Percentiles rank a stretch among this genome's conserved stretches.
Evolutionary conservation across 2,329 filamentous ascomycete species (phyloP).

Genomic region (Trichoderma lentiforme): DNA sequence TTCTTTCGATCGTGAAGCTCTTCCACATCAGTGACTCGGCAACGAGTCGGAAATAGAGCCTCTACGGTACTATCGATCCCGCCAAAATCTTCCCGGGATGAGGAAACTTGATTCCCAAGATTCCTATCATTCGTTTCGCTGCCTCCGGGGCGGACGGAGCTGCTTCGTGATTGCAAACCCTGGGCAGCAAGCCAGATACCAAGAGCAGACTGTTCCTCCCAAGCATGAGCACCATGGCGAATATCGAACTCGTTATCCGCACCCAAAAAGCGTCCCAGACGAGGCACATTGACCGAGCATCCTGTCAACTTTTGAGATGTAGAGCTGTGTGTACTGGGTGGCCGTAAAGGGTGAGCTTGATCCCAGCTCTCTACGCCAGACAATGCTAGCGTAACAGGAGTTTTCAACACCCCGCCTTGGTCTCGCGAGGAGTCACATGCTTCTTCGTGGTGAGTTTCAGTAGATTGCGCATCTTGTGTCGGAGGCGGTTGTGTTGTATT

Average conservation of each 20-base stretch:
- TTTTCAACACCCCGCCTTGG: not conserved
- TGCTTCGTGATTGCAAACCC: slow-evolving; percentile 29
- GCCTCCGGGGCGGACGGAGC: slow-evolving; percentile 22
- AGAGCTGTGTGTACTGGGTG: not conserved
- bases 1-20: not conserved
- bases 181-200: slow-evolving; percentile 39
- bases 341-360: not conserved
- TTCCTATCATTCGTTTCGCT: not conserved
- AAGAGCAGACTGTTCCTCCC: slow-evolving; percentile 35
- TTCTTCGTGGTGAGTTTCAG: not conserved
- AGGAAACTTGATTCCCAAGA: not conserved
- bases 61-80: slow-evolving; percentile 21
- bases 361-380: not conserved
- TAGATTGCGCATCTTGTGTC: not conserved
- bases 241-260: slow-evolving; percentile 30
- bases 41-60: not conserved
- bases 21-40: not conserved
- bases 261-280: slow-evolving; percentile 21
- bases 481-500: not conserved
- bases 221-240: slow-evolving; percentile 29
- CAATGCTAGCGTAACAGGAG: not conserved
- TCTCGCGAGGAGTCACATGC: not conserved
- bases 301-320: slow-evolving; percentile 19
- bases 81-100: slow-evolving; percentile 10
- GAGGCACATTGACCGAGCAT: slow-evolving; percentile 10